Evolutionary conservation across 78 protist species (phyloP).

Genomic region (Dictyostelium purpureum): DNA sequence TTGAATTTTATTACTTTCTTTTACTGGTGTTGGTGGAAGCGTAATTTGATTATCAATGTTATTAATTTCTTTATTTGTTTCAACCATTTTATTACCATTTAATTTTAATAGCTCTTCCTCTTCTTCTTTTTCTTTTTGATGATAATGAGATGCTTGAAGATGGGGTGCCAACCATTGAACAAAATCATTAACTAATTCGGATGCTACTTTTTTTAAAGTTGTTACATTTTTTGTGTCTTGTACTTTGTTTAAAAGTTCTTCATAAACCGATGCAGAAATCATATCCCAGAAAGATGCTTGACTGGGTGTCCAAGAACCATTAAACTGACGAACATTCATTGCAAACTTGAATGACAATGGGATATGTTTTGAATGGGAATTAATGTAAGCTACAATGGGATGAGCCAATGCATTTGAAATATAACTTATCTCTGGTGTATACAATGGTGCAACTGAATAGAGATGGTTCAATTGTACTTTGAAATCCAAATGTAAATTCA

Average conservation of each 20-base stretch:
- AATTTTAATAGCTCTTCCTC: not conserved
- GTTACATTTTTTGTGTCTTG: slow-evolving; percentile 64
- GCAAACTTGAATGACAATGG: slow-evolving; percentile 36
- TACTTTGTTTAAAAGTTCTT: slow-evolving; percentile 31
- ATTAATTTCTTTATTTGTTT: not conserved
- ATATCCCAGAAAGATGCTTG: slow-evolving; percentile 72
- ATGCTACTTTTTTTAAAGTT: slow-evolving; percentile 28
- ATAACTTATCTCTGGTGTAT: slow-evolving; percentile 63
- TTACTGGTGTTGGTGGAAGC: not conserved
- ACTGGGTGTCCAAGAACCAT: slow-evolving; percentile 73
- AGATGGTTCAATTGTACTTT: slow-evolving; percentile 62
- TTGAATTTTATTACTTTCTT: not conserved
- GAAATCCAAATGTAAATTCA: slow-evolving; percentile 48
- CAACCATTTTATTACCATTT: not conserved
- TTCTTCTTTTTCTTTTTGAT: slow-evolving; percentile 36
- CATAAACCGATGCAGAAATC: slow-evolving; percentile 21
- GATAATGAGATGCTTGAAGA: not conserved
- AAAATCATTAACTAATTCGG: slow-evolving; percentile 19
- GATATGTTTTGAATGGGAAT: slow-evolving; percentile 60
- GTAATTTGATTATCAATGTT: not conserved
- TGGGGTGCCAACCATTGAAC: slow-evolving; percentile 38
- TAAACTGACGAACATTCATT: slow-evolving; percentile 59
- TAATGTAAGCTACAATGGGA: slow-evolving; percentile 73
- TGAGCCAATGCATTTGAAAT: slow-evolving; percentile 74
- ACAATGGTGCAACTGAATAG: slow-evolving; percentile 51